These are phyloP conservation scores for Mariannaea elegans DNA, from an alignment of 2,329 filamentous ascomycete genomes.

Conservation along the genomic window DNA sequence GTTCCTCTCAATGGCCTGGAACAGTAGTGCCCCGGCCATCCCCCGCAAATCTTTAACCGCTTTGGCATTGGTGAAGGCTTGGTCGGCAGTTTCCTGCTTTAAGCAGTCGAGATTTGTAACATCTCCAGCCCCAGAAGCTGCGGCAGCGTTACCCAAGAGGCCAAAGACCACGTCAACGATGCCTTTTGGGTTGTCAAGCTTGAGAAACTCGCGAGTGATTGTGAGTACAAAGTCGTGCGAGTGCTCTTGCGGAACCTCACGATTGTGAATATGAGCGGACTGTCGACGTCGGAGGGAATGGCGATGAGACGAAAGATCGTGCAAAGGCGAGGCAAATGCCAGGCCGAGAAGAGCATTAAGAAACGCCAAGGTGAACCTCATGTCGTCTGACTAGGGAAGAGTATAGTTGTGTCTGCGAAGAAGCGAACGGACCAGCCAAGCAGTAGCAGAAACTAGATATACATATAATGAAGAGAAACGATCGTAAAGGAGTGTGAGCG, in stretches of 20 bases:
- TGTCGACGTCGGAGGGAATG: not conserved
- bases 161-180: slow-evolving; percentile 61
- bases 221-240: slow-evolving; percentile 60
- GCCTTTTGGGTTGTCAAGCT: slow-evolving; percentile 61
- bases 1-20: slow-evolving; percentile 63
- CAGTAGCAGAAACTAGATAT: slow-evolving; percentile 1
- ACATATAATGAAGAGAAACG: not conserved
- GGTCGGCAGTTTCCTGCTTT: slow-evolving; percentile 62
- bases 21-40: slow-evolving; percentile 64
- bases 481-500: not conserved
- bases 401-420: not conserved
- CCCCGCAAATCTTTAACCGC: slow-evolving; percentile 59
- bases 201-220: slow-evolving; percentile 53
- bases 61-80: slow-evolving; percentile 69
- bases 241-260: slow-evolving; percentile 66
- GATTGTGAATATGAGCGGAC: slow-evolving; percentile 23
- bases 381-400: slow-evolving; percentile 11
- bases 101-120: slow-evolving; percentile 55
- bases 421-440: not conserved
- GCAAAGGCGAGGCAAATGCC: slow-evolving; percentile 27
- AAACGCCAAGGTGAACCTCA: slow-evolving; percentile 24
- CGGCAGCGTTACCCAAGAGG: slow-evolving; percentile 52
- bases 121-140: slow-evolving; percentile 53
- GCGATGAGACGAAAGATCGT: slow-evolving; percentile 2
- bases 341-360: slow-evolving; percentile 25